Evolutionary conservation across 2,329 filamentous ascomycete genomes (phyloP).

Genomic region (Fusarium pseudograminearum): DNA sequence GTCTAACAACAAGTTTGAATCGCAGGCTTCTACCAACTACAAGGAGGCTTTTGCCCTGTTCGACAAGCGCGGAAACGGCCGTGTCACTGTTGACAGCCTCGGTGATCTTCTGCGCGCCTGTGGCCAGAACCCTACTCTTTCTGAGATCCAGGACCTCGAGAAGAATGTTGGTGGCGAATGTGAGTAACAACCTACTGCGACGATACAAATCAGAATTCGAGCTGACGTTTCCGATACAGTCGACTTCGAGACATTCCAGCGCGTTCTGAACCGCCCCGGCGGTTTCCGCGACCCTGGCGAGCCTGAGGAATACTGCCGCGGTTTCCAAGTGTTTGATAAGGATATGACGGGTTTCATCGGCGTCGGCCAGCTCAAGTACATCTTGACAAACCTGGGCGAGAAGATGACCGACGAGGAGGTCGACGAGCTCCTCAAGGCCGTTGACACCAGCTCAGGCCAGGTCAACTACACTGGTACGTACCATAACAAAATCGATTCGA

Average conservation of each 20-base stretch:
- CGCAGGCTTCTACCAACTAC: slow-evolving; percentile 92
- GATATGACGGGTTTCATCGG: slow-evolving; percentile 98
- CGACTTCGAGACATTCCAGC: slow-evolving; percentile 97
- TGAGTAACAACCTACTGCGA: slow-evolving; percentile 63
- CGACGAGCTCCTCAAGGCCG: slow-evolving; percentile 97
- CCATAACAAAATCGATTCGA: neutral
- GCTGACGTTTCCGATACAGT: slow-evolving; percentile 65
- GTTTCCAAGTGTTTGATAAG: slow-evolving; percentile 99
- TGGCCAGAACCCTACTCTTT: slow-evolving; percentile 95
- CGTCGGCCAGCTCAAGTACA: slow-evolving; percentile 97
- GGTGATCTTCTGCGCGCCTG: slow-evolving; percentile 96
- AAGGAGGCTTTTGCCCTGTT: slow-evolving; percentile 99
- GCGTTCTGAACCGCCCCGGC: slow-evolving; percentile 95
- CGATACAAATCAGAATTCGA: neutral
- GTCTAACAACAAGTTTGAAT: slow-evolving; percentile 65
- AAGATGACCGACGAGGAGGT: slow-evolving; percentile 99
- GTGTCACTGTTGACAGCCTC: slow-evolving; percentile 85
- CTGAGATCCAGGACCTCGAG: slow-evolving; percentile 93
- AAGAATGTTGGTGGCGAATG: slow-evolving; percentile 90
- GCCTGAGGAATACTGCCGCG: slow-evolving; percentile 97
- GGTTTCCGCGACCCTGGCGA: slow-evolving; percentile 98
- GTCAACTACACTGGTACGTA: slow-evolving; percentile 91
- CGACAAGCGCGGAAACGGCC: slow-evolving; percentile 98
- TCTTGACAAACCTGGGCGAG: slow-evolving; percentile 97
- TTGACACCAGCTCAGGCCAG: slow-evolving; percentile 95